A percentile compares a stretch with the other conserved stretches of the same genome.
Conservation (phyloP, 2,329 filamentous ascomycete species). For the Arthrobotrys musiformis region DNA sequence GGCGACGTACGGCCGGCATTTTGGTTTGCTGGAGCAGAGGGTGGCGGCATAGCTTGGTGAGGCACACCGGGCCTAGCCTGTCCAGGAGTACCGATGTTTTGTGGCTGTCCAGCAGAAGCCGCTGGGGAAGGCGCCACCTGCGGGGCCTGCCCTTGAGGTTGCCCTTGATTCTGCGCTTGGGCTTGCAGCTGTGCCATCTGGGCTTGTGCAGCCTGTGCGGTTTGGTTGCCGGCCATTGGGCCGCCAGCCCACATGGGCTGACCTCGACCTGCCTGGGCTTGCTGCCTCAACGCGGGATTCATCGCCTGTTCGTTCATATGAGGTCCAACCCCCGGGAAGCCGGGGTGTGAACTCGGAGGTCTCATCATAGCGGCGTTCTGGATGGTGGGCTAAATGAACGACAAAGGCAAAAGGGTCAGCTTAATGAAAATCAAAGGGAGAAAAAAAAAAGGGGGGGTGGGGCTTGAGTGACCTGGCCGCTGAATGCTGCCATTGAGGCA, state of each 20-base stretch:
- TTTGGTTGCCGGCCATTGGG: constrained; percentile 60
- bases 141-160: constrained; percentile 61
- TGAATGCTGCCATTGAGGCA: constrained; percentile 64
- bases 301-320: constrained; percentile 70
- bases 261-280: constrained; percentile 58
- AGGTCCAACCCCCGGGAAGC: constrained; percentile 70
- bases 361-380: constrained; percentile 71
- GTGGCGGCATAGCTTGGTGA: constrained; percentile 76
- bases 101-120: constrained; percentile 61
- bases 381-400: constrained; percentile 61
- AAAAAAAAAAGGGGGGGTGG: constrained; percentile 58
- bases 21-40: constrained; percentile 71
- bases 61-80: constrained; percentile 76
- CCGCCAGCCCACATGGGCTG: constrained; percentile 58
- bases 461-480: constrained; percentile 64
- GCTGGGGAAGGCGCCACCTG: constrained; percentile 62
- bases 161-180: constrained; percentile 64
- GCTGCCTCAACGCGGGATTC: constrained; percentile 58
- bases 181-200: constrained; percentile 59
- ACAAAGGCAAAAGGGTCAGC: constrained; percentile 35
- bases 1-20: constrained; percentile 70
- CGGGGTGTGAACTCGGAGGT: constrained; percentile 75
- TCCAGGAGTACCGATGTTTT: constrained; percentile 64
- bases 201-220: constrained; percentile 62
- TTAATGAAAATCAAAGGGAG: constrained; percentile 17